Base-by-base conservation (phyloP, 164 flowering plant genomes). In the Santalum album region DNA sequence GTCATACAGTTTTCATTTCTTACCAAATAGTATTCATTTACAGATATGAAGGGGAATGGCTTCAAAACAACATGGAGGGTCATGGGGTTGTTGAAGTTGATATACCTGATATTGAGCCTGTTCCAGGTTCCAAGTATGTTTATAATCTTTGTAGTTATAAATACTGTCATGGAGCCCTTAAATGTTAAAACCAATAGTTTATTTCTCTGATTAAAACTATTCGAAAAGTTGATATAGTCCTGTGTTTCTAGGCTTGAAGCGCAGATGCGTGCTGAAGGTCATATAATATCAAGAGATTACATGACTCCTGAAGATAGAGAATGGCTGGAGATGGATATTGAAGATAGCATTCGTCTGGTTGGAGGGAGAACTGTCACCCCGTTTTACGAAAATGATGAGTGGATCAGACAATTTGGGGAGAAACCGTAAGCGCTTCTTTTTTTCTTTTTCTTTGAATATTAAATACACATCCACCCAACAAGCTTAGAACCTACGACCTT, bases 31-130 rank as follows among this genome's bases (percentile, higher is more conserved):
- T 58, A 40, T 63, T 27, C n/a, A n/a, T 19, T 63, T 53, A 53
- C 54, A 91, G 98, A 74, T 92, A 92, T 78, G 98, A 92, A 77
- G 98, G 98, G 42, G 98, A 92, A 73, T 91, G 96, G 96, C 78
- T 86, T 55, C 96, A 72, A 52, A 91, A 91, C 65, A 56, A 78
- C 56, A 74, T 78, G 89, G 95, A 86, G 60, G 98, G 96, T 49
- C 98, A 92, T 72, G 98, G 96, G 32, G 96, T 88, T 60, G 73
- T 92, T 68, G 94, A 92, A 68, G 96, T 92, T 60, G 95, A 88
- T 19, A 70, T 88, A 63, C 98, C 98, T 34, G 77, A 61, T 32
- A 60, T 56, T 51, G 90, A 92, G 62, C 98, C 98, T 25, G 58
- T 81, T 25, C 96, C 95, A 35, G 98, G 98, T 62, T 88, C 98